Percentiles rank a stretch among this genome's conserved stretches.
Evolutionary conservation across 768 basidiomycete genomes (phyloP).

Genomic region (Mycena albidolilacea): DNA sequence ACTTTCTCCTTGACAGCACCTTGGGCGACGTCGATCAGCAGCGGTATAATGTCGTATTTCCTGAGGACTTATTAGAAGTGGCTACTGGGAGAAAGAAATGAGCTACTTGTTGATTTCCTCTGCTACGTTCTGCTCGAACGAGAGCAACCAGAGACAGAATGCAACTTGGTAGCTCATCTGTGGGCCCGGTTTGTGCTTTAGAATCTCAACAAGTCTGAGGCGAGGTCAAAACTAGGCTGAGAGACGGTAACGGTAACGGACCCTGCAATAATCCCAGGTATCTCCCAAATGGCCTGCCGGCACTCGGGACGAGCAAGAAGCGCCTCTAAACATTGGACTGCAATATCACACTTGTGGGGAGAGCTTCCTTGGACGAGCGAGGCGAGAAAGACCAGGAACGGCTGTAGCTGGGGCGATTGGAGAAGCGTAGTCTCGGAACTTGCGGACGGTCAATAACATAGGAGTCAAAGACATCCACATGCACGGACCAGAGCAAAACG

Average conservation of each 20-base stretch:
- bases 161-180: slow-evolving; percentile 97
- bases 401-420: slow-evolving; percentile 66
- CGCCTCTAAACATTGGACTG: slow-evolving; percentile 92
- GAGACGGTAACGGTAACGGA: slow-evolving; percentile 47
- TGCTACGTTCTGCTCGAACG: slow-evolving; percentile 90
- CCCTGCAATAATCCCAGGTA: slow-evolving; percentile 79
- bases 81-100: neutral
- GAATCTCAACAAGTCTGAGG: slow-evolving; percentile 83
- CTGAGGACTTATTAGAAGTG: slow-evolving; percentile 54
- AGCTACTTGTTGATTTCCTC: slow-evolving; percentile 89
- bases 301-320: slow-evolving; percentile 86
- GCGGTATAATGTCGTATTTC: slow-evolving; percentile 90
- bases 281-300: slow-evolving; percentile 85
- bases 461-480: slow-evolving; percentile 23
- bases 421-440: slow-evolving; percentile 68
- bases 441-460: slow-evolving; percentile 18
- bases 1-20: slow-evolving; percentile 97
- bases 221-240: slow-evolving; percentile 13
- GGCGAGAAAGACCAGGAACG: slow-evolving; percentile 74
- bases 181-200: slow-evolving; percentile 85
- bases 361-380: slow-evolving; percentile 72
- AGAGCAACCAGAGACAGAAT: slow-evolving; percentile 94
- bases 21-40: slow-evolving; percentile 88
- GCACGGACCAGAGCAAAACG: slow-evolving; percentile 79
- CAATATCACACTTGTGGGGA: slow-evolving; percentile 85